These are phyloP conservation scores for Aureobasidium sp. DNA, from an alignment of 2,329 filamentous ascomycete genomes.

Conservation along the genomic window DNA sequence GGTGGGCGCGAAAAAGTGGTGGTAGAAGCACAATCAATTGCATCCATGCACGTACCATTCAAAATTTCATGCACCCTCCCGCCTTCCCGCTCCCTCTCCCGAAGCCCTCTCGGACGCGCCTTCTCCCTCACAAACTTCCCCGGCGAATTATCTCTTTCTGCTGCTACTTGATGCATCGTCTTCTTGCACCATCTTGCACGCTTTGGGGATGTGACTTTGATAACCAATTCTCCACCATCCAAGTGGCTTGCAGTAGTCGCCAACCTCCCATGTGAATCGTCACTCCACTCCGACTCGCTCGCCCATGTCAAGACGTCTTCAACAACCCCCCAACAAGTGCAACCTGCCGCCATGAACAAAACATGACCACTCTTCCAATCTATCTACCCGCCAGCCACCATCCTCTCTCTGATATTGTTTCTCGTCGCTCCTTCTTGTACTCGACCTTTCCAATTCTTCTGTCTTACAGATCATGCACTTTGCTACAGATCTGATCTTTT, in stretches of 20 bases:
- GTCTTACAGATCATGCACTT: neutral
- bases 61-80: constrained; percentile 10
- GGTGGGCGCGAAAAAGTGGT: constrained; percentile 2
- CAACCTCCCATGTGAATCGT: constrained; percentile 9
- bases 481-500: neutral
- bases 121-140: too few relatives aligned
- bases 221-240: neutral
- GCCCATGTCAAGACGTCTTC: neutral
- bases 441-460: neutral
- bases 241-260: constrained; percentile 15
- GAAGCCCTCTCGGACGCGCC: too few relatives aligned
- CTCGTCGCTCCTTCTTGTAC: neutral
- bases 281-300: constrained; percentile 15
- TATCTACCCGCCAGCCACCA: constrained; percentile 1
- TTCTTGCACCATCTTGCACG: neutral
- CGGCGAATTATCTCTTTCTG: neutral
- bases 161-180: neutral
- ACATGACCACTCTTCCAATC: neutral
- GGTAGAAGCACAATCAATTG: constrained; percentile 3
- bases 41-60: neutral
- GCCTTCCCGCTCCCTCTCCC: neutral
- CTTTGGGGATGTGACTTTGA: neutral
- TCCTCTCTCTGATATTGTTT: neutral
- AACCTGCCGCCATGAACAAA: neutral
- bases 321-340: constrained; percentile 12